phyloP scores from a whole-genome alignment of 169 alveolate genomes.

The Nephromyces sp. region DNA sequence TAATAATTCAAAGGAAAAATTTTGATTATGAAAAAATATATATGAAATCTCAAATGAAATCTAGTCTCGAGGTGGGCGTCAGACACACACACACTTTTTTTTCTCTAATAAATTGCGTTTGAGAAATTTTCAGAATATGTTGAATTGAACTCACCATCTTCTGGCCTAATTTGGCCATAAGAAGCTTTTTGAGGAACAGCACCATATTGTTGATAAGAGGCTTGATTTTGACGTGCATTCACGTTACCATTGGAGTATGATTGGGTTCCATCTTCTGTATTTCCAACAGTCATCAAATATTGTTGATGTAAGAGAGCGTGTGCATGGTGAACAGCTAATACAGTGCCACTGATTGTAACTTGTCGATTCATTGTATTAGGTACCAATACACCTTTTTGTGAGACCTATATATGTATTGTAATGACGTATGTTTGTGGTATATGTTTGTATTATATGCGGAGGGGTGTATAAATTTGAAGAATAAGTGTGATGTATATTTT shows the following conservation, averaged over 20 bases:
- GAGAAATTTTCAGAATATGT: not conserved
- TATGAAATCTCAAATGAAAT: too few relatives aligned
- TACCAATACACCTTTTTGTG: constrained; percentile 21
- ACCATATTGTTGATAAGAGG: not conserved
- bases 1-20: too few relatives aligned
- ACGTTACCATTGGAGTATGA: not conserved
- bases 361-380: constrained; percentile 19
- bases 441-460: too few relatives aligned
- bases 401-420: too few relatives aligned
- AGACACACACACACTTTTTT: too few relatives aligned
- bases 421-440: too few relatives aligned
- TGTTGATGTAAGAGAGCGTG: constrained; percentile 10
- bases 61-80: too few relatives aligned
- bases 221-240: not conserved
- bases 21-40: too few relatives aligned
- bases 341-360: constrained; percentile 4
- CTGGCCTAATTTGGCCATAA: not conserved
- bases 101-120: too few relatives aligned
- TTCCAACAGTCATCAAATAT: not conserved
- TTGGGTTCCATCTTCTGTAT: not conserved
- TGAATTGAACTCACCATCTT: not conserved
- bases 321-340: constrained; percentile 17
- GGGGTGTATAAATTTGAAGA: too few relatives aligned
- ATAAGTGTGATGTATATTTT: too few relatives aligned
- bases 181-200: not conserved